phyloP scores from a whole-genome alignment of 306 rosid species.

The Cercis canadensis region DNA sequence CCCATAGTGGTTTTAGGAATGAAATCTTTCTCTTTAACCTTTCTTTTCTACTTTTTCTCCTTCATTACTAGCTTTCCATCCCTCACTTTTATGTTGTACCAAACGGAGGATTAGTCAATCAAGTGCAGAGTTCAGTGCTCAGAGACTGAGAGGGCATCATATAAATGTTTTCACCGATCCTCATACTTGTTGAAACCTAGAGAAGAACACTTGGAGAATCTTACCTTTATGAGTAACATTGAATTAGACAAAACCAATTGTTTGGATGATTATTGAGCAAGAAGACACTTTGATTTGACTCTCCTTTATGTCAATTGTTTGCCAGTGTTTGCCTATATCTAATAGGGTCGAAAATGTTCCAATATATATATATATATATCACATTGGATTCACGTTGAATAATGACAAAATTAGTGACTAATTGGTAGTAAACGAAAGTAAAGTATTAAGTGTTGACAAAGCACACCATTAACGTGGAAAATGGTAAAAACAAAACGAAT shows the following conservation, averaged over 20 bases:
- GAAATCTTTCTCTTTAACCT: slow-evolving; percentile 26
- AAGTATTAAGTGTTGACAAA: too few species aligned
- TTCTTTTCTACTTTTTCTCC: slow-evolving; percentile 15
- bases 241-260: neutral
- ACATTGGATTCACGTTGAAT: too few species aligned
- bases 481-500: too few species aligned
- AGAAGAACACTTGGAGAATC: neutral
- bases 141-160: neutral
- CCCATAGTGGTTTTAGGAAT: slow-evolving; percentile 9
- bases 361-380: too few species aligned
- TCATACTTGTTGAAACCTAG: too few species aligned
- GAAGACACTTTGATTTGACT: neutral
- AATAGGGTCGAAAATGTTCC: neutral
- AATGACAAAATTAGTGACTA: too few species aligned
- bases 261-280: neutral
- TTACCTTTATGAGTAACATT: too few species aligned
- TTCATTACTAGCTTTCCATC: slow-evolving; percentile 14
- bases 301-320: neutral
- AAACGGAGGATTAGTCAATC: slow-evolving; percentile 24
- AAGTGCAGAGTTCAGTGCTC: neutral
- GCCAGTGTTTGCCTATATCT: neutral
- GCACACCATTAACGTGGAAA: too few species aligned
- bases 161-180: too few species aligned
- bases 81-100: slow-evolving; percentile 3
- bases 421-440: too few species aligned